Percentiles rank a stretch among this genome's conserved stretches.
Conservation (phyloP, 1,284 basidiomycete genomes). For the Cerioporus squamosus region DNA sequence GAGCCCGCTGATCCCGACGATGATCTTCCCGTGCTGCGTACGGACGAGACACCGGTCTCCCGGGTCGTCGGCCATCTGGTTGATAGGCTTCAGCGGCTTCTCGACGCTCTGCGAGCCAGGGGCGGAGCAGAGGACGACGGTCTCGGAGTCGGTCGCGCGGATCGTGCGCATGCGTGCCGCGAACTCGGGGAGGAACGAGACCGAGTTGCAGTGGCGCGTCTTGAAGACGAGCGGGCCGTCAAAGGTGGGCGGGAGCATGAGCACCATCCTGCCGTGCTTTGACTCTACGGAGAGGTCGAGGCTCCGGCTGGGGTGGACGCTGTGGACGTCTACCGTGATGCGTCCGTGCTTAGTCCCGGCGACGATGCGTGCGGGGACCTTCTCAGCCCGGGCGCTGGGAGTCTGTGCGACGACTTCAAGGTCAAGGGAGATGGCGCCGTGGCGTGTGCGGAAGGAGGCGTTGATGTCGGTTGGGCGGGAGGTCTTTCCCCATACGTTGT, state of each 20-base stretch:
- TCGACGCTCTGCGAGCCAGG: conserved; percentile 7
- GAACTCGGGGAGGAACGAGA: conserved; percentile 34
- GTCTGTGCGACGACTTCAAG: conserved; percentile 17
- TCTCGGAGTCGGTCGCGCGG: conserved; percentile 30
- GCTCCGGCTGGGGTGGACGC: conserved; percentile 28
- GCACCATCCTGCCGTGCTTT: conserved; percentile 28
- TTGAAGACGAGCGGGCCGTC: conserved; percentile 30
- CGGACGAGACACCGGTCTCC: conserved; percentile 24
- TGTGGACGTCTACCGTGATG: conserved; percentile 31
- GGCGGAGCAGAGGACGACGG: conserved; percentile 28
- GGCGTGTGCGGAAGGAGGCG: conserved; percentile 33
- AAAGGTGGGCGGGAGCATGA: conserved; percentile 34
- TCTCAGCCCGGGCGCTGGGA: neutral
- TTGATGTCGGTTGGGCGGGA: conserved; percentile 29
- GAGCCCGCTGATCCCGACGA: conserved; percentile 32
- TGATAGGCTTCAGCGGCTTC: conserved; percentile 6
- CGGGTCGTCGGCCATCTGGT: conserved; percentile 14
- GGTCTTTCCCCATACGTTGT: conserved; percentile 15
- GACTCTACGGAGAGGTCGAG: conserved; percentile 33
- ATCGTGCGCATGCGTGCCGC: conserved; percentile 30
- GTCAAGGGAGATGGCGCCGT: conserved; percentile 30
- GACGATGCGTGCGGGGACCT: conserved; percentile 24
- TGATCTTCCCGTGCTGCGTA: conserved; percentile 30
- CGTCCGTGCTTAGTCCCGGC: conserved; percentile 29
- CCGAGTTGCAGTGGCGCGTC: conserved; percentile 19